Evolutionary conservation across 768 basidiomycete species (phyloP).

Genomic region (Cubamyces lactineus): DNA sequence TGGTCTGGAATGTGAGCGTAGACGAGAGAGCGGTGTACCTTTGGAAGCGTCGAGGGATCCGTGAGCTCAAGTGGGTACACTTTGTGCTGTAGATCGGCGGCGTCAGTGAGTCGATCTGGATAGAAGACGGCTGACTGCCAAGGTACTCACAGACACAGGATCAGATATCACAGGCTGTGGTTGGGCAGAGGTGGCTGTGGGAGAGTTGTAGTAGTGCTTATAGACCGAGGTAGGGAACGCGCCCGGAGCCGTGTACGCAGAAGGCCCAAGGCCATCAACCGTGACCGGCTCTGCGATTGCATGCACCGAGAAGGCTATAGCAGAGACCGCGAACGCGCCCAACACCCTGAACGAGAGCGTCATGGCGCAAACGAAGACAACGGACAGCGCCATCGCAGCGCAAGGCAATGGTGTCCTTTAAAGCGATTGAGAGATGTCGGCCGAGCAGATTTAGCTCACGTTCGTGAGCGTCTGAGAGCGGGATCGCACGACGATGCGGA

Average conservation of each 20-base stretch:
- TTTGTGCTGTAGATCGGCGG: slow-evolving; percentile 45
- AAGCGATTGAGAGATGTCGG: neutral
- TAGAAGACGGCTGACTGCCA: neutral
- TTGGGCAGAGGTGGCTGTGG: slow-evolving; percentile 72
- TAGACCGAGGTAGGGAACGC: slow-evolving; percentile 68
- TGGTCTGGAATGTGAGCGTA: neutral
- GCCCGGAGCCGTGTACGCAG: slow-evolving; percentile 62
- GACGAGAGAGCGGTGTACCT: slow-evolving; percentile 32
- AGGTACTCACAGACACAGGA: slow-evolving; percentile 56
- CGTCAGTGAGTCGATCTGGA: neutral
- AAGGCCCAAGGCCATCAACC: slow-evolving; percentile 34
- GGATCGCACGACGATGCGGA: neutral
- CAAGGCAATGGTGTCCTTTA: slow-evolving; percentile 5
- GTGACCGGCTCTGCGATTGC: slow-evolving; percentile 8
- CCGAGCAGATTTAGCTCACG: slow-evolving; percentile 15
- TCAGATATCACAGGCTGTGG: slow-evolving; percentile 80
- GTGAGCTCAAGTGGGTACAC: slow-evolving; percentile 66
- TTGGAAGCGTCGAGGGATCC: slow-evolving; percentile 60
- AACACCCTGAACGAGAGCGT: slow-evolving; percentile 16
- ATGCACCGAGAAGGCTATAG: slow-evolving; percentile 14
- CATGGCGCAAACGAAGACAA: slow-evolving; percentile 7
- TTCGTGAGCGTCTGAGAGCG: neutral
- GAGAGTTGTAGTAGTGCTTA: slow-evolving; percentile 68
- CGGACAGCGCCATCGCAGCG: slow-evolving; percentile 8
- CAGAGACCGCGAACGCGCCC: slow-evolving; percentile 11